Conservation (phyloP, 2,329 filamentous ascomycete genomes). For the Cladosporium sp. region DNA sequence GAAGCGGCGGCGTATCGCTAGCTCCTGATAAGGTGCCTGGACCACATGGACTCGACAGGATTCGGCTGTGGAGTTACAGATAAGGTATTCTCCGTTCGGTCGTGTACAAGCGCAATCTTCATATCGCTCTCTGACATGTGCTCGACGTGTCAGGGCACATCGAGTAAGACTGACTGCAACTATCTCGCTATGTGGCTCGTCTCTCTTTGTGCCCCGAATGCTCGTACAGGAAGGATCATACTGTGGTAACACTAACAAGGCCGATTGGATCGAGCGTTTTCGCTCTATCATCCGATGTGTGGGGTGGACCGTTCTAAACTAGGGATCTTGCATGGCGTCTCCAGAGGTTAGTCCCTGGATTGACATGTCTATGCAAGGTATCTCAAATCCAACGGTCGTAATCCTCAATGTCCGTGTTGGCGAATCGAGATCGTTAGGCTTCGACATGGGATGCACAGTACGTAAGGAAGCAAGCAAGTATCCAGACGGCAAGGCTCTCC, state of each 20-base stretch:
- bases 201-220: neutral
- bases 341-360: too few species aligned
- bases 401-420: too few species aligned
- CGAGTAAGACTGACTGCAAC: too few species aligned
- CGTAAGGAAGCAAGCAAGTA: too few species aligned
- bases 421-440: too few species aligned
- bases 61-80: neutral
- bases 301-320: neutral
- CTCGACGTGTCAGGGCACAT: too few species aligned
- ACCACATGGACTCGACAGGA: neutral
- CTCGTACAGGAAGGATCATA: neutral
- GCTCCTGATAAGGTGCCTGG: constrained; percentile 4
- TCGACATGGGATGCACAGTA: too few species aligned
- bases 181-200: neutral
- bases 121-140: neutral
- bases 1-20: neutral
- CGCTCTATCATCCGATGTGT: neutral
- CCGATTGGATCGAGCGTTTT: constrained; percentile 1
- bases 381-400: neutral
- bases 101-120: too few species aligned
- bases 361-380: neutral
- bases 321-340: neutral
- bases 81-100: neutral
- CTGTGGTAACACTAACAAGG: neutral
- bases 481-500: neutral